Percentiles rank a stretch among this genome's conserved stretches.
phyloP scores from a whole-genome alignment of 768 basidiomycete species.

The Russula dissimulans region DNA sequence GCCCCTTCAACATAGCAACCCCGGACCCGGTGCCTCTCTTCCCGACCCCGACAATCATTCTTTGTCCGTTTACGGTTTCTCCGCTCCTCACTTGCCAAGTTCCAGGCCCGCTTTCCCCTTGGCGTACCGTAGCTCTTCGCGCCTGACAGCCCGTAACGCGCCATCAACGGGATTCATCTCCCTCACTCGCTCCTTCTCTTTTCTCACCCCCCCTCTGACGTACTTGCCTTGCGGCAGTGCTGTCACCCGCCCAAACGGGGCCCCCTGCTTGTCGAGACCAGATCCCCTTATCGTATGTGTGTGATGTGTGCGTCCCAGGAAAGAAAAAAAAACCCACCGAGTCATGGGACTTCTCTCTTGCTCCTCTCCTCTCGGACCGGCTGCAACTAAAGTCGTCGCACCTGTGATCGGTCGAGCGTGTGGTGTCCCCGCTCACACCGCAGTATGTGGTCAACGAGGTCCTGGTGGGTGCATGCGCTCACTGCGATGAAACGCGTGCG shows the following conservation, averaged over 20 bases:
- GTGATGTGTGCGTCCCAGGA: no score
- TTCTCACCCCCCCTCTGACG: slow-evolving; percentile 5
- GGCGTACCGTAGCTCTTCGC: neutral
- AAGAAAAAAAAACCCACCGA: neutral
- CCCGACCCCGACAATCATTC: slow-evolving; percentile 16
- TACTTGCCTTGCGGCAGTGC: slow-evolving; percentile 10
- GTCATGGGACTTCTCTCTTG: neutral
- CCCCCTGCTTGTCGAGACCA: slow-evolving; percentile 3
- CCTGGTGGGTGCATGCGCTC: neutral
- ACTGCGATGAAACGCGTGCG: slow-evolving; percentile 11
- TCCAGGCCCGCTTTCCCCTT: slow-evolving; percentile 6
- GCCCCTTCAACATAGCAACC: slow-evolving; percentile 8
- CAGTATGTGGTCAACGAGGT: neutral
- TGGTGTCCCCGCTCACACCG: slow-evolving; percentile 2
- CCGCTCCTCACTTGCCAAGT: slow-evolving; percentile 8
- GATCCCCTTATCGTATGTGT: neutral
- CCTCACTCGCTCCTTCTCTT: neutral
- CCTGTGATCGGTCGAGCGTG: slow-evolving; percentile 9
- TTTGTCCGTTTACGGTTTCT: slow-evolving; percentile 12
- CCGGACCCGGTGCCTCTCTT: slow-evolving; percentile 8
- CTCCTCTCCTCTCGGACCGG: slow-evolving; percentile 3
- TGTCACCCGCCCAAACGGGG: slow-evolving; percentile 14
- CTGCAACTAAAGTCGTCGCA: neutral
- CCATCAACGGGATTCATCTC: slow-evolving; percentile 6
- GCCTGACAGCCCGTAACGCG: slow-evolving; percentile 1